phyloP scores from a whole-genome alignment of 1,284 basidiomycete species.

The Pseudozyma thailandica region DNA sequence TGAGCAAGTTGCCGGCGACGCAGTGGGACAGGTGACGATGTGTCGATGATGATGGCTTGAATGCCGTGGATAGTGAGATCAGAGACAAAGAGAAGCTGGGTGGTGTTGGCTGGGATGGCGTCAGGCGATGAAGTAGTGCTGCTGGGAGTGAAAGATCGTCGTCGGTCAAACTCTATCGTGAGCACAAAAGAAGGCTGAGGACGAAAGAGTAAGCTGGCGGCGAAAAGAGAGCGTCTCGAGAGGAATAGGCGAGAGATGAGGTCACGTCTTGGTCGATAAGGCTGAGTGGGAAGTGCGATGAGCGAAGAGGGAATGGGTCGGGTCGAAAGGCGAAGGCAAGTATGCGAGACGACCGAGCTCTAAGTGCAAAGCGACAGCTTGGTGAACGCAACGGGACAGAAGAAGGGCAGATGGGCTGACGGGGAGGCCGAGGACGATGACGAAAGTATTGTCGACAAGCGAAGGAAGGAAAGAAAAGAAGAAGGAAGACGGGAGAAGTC shows the following conservation, averaged over 20 bases:
- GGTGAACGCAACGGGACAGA: neutral
- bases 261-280: slow-evolving; percentile 5
- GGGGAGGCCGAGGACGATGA: slow-evolving; percentile 18
- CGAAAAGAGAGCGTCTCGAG: neutral
- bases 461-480: slow-evolving; percentile 4
- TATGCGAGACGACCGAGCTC: neutral
- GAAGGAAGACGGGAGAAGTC: neutral
- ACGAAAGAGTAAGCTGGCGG: neutral
- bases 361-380: slow-evolving; percentile 4
- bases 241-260: neutral
- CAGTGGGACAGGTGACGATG: neutral
- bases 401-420: neutral
- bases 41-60: slow-evolving; percentile 4
- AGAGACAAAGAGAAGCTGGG: slow-evolving; percentile 8
- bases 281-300: slow-evolving; percentile 1
- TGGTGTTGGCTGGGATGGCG: too few species aligned
- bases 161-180: neutral
- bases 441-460: slow-evolving; percentile 25
- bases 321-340: slow-evolving; percentile 6
- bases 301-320: neutral
- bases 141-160: neutral
- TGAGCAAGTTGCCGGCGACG: slow-evolving; percentile 14
- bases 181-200: slow-evolving; percentile 1
- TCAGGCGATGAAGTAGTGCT: neutral
- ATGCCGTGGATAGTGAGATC: slow-evolving; percentile 15